phyloP scores from a whole-genome alignment of 441 rosid genomes.

The Euphorbia celastroides region DNA sequence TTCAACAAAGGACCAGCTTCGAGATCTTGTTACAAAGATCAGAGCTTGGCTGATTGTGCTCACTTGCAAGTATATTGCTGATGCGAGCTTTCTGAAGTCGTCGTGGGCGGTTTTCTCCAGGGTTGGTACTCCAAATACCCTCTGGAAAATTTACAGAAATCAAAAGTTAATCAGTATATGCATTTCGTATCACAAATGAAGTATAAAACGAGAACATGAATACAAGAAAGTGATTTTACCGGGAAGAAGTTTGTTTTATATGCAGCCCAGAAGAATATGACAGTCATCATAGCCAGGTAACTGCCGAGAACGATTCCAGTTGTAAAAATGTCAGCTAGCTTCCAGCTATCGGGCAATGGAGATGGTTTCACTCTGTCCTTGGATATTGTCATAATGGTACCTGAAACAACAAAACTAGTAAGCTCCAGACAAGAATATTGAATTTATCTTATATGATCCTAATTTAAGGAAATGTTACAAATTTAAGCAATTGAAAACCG shows the following conservation, averaged over 20 bases:
- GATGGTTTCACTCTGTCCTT: slow-evolving; percentile 98
- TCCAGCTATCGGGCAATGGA: slow-evolving; percentile 98
- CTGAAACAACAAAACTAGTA: slow-evolving; percentile 36
- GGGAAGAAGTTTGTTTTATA: slow-evolving; percentile 92
- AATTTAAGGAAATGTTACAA: background rate
- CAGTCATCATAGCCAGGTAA: slow-evolving; percentile 97
- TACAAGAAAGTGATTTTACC: slow-evolving; percentile 34
- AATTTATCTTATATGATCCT: no score
- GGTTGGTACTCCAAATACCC: slow-evolving; percentile 71
- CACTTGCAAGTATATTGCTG: slow-evolving; percentile 96
- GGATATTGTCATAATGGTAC: slow-evolving; percentile 98
- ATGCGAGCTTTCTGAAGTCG: slow-evolving; percentile 89
- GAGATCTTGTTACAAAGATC: slow-evolving; percentile 88
- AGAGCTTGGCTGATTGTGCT: slow-evolving; percentile 97
- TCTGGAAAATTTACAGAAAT: slow-evolving; percentile 33
- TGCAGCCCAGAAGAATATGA: slow-evolving; percentile 94
- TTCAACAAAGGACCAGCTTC: slow-evolving; percentile 91
- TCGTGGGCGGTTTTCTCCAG: slow-evolving; percentile 86
- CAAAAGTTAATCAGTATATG: no score
- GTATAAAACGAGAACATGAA: background rate
- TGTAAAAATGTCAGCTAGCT: slow-evolving; percentile 83
- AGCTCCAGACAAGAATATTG: slow-evolving; percentile 18
- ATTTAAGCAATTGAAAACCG: slow-evolving; percentile 2
- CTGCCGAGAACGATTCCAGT: slow-evolving; percentile 89
- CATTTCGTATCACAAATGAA: background rate